Conservation (phyloP, 140 eudicot genomes). For the Oenanthe javanica region DNA sequence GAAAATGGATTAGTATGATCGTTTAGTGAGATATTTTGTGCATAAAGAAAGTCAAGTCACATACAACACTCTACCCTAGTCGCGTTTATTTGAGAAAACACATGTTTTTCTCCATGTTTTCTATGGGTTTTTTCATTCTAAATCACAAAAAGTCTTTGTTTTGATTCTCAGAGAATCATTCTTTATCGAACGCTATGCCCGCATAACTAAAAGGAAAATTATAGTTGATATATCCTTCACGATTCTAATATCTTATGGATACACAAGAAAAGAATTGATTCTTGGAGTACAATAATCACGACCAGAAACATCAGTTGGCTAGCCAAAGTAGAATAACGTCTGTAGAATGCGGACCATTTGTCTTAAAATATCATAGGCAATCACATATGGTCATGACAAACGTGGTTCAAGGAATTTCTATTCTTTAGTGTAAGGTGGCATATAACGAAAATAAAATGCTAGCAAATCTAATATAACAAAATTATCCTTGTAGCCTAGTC, state of each 20-base stretch:
- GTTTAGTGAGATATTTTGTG: neutral
- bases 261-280: constrained; percentile 11
- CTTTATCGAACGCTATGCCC: neutral
- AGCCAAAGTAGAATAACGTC: neutral
- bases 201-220: neutral
- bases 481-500: too few species aligned
- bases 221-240: neutral
- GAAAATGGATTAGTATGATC: neutral
- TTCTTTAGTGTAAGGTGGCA: constrained; percentile 2
- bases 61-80: neutral
- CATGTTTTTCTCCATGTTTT: constrained; percentile 1
- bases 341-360: neutral
- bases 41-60: constrained; percentile 1
- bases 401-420: neutral
- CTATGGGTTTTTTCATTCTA: neutral
- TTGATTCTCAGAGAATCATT: neutral
- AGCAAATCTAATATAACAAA: neutral
- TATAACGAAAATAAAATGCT: neutral
- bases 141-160: neutral
- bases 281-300: neutral
- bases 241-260: neutral
- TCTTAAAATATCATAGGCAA: neutral
- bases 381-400: neutral
- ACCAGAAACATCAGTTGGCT: neutral
- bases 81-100: neutral